A percentile compares a stretch with the other conserved stretches of the same genome.
These are phyloP conservation scores for Acephala macrosclerotiorum DNA, from an alignment of 2,329 filamentous ascomycete genomes.

Conservation along the genomic window DNA sequence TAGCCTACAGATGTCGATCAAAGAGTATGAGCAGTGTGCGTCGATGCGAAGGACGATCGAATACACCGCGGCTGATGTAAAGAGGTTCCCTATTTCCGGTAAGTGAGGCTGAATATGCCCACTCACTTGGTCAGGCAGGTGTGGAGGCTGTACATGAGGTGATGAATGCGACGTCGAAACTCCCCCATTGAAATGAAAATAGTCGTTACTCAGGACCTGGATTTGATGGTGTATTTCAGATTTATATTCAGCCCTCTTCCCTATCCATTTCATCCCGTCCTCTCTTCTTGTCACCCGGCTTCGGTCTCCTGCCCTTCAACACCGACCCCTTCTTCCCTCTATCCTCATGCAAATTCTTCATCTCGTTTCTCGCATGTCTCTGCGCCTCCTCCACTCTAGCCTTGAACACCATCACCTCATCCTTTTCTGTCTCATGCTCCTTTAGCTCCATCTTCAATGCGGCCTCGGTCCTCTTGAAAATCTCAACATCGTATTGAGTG, in stretches of 20 bases:
- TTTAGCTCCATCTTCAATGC: constrained; percentile 80
- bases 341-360: constrained; percentile 81
- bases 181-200: no score
- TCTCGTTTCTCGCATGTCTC: constrained; percentile 77
- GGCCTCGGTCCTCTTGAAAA: constrained; percentile 82
- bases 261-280: constrained; percentile 55
- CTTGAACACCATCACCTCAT: constrained; percentile 85
- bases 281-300: constrained; percentile 53
- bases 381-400: constrained; percentile 84
- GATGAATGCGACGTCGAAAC: no score
- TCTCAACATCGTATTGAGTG: constrained; percentile 86
- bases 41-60: no score
- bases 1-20: no score
- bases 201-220: no score
- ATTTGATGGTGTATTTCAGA: background rate
- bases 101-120: no score
- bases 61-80: no score
- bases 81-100: no score
- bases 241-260: constrained; percentile 42
- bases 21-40: no score
- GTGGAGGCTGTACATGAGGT: no score
- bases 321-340: constrained; percentile 57
- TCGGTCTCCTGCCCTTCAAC: constrained; percentile 58
- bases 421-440: constrained; percentile 75
- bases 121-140: no score